Evolutionary conservation across 805 yeast species (phyloP), one percentile per base, ranked within the genome.

Genomic region (Schwanniomyces occidentalis): DNA sequence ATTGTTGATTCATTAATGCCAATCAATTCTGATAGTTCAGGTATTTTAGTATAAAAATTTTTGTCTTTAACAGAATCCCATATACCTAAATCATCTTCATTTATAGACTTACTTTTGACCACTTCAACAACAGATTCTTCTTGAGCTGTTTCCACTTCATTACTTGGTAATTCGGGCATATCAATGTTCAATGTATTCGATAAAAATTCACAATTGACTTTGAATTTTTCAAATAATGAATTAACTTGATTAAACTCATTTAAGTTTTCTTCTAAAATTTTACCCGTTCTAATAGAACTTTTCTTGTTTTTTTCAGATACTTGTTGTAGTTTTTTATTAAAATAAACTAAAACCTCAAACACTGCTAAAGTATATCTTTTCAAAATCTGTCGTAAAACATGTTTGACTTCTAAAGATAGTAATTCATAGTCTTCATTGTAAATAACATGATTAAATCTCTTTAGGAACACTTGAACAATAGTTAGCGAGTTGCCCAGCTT

Each of bases 61-160:
- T 73, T 71, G n/a, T 75, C 79, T 19, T 79, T 82, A 12, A 77
- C 77, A 37, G 72, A 79, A 24, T 76, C 85, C 95, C 95, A 87
- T 26, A 63, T 45, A 5, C 54, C 58, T 32, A 48, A 26, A 8
- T 54, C 58, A 20, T 51, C 57, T 13, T 59, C 58, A 30, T 53
- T 54, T 7, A 41, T 25, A 3, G 51, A 38, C 25, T 51, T 52
- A 6, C 39, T 33, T 26, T 47, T 49, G 5, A 54, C 54, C 5
- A 54, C 45, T 23, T 58, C 63, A 9, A 59, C 50, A 6, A 31
- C 39, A 7, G 46, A 24, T 9, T 44, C 51, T n/a, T 40, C 40
- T 7, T 30, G 34, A 9, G 16, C 38, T 13, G 31, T 30, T 16
- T 27, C 32, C 6, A 24, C 16, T n/a, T n/a, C n/a, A n/a, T n/a